Base-by-base conservation (phyloP, 768 basidiomycete genomes). In the Serendipita sp. region DNA sequence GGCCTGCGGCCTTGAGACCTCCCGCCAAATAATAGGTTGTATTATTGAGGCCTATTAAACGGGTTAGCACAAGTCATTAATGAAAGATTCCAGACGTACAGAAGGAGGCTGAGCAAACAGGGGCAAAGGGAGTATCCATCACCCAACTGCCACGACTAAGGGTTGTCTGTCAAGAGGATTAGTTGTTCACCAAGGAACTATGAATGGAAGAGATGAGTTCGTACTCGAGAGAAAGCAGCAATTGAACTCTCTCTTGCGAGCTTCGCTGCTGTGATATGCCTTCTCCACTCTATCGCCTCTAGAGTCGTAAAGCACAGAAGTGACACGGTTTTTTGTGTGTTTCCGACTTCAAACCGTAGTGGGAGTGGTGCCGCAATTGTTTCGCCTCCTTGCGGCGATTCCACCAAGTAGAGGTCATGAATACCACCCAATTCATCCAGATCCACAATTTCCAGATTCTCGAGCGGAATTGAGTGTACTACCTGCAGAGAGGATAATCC, bases 201-300 rank as follows among this genome's bases (percentile, higher is more conserved):
- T 5, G 5, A 14, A 2, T 28, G 45, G 17, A 22, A 7, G 17
- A 50, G 20, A 22, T 7, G 7, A 50, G 20, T 5, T 11, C 45
- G 11, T 22, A 50, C 45, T 28, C 28, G 22, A 22, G 53, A n/a
- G 31, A 58, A 58, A n/a, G 22, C 53, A 58, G 13, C 13, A n/a
- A 58, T 31, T n/a, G 53, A 26, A 31, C 11, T 28, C n/a, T 58
- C 53, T 7, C 53, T 22, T n/a, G 53, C 30, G 1, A 58, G 17
- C 30, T 58, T 58, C 4, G 53, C 53, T 22, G 31, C 53, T n/a
- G 53, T 58, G 17, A 58, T 24, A 28, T 58, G 53, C 9, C 53
- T 22, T n/a, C 53, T 58, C 53, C 53, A 58, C 30, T 58, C 53
- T 31, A 58, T n/a, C 11, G 30, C 53, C 24, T 58, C 53, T 24